phyloP scores from a whole-genome alignment of 2,329 filamentous ascomycete genomes.

The Clonostachys solani region DNA sequence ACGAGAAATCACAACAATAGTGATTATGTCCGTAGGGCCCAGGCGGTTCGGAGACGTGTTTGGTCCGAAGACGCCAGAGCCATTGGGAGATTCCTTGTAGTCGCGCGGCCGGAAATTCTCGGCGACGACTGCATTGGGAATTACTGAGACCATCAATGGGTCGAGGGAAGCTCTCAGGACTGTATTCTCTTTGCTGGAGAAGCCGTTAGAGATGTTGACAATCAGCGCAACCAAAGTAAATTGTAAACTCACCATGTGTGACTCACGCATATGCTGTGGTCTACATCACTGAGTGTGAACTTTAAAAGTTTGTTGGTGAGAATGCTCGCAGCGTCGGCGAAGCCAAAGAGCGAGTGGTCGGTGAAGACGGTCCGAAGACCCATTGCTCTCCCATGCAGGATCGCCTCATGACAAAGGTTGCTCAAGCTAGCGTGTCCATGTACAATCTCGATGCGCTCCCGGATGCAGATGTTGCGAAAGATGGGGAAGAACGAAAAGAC shows the following conservation, averaged over 20 bases:
- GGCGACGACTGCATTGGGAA: conserved; percentile 94
- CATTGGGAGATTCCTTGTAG: conserved; percentile 18
- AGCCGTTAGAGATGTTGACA: conserved; percentile 8
- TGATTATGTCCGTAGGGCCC: conserved; percentile 82
- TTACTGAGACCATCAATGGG: conserved; percentile 94
- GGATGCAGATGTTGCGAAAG: conserved; percentile 93
- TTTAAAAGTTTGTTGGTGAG: conserved; percentile 96
- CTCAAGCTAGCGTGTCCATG: conserved; percentile 96
- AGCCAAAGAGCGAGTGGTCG: conserved; percentile 95
- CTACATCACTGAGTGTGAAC: conserved; percentile 92
- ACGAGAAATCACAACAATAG: conserved; percentile 94
- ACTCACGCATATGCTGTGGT: conserved; percentile 97
- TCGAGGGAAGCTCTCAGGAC: conserved; percentile 92
- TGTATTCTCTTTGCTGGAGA: conserved; percentile 86
- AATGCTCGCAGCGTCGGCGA: conserved; percentile 93
- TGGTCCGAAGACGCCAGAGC: conserved; percentile 24
- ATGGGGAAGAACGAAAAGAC: conserved; percentile 98
- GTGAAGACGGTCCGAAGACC: conserved; percentile 93
- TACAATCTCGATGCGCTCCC: conserved; percentile 93
- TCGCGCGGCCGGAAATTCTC: conserved; percentile 81
- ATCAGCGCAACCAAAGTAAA: background rate
- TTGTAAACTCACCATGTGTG: conserved; percentile 76
- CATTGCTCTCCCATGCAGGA: conserved; percentile 94
- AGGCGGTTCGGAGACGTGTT: conserved; percentile 61
- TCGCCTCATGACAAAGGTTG: conserved; percentile 89